These are phyloP conservation scores for Pythium utonaiense DNA, from an alignment of 352 stramenopile species.

Conservation along the genomic window DNA sequence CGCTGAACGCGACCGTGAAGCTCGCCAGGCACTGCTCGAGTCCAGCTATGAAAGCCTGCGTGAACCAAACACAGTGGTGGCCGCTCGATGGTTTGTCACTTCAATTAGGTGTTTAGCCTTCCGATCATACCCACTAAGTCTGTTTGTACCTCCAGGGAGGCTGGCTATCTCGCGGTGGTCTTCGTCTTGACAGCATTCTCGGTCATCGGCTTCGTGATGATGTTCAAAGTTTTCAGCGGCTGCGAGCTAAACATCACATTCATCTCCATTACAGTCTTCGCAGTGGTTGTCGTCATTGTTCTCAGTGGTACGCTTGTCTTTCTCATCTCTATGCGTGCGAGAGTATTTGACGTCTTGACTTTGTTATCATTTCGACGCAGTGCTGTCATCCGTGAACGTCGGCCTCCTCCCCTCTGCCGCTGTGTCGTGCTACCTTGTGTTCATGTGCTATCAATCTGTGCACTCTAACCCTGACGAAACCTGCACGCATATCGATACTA, in stretches of 20 bases:
- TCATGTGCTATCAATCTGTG: slow-evolving; percentile 71
- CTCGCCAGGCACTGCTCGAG: slow-evolving; percentile 43
- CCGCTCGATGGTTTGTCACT: slow-evolving; percentile 34
- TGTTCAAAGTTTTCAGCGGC: slow-evolving; percentile 47
- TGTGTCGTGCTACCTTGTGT: slow-evolving; percentile 57
- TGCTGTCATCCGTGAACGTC: slow-evolving; percentile 52
- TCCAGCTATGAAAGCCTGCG: slow-evolving; percentile 23
- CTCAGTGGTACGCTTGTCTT: slow-evolving; percentile 66
- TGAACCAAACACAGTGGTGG: slow-evolving; percentile 4
- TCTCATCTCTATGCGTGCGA: too few relatives aligned
- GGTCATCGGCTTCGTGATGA: slow-evolving; percentile 39
- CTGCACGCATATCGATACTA: slow-evolving; percentile 32
- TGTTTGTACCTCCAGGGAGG: too few relatives aligned
- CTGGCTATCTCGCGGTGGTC: slow-evolving; percentile 46
- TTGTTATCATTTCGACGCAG: too few relatives aligned
- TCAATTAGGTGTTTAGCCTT: too few relatives aligned
- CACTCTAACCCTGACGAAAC: slow-evolving; percentile 57
- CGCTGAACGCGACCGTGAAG: slow-evolving; percentile 49
- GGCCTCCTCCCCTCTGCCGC: slow-evolving; percentile 54
- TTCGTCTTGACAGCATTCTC: slow-evolving; percentile 32
- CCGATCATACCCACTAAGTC: too few relatives aligned
- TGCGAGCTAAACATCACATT: slow-evolving; percentile 60
- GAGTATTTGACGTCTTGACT: too few relatives aligned
- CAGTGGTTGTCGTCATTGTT: slow-evolving; percentile 36
- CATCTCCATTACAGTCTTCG: slow-evolving; percentile 51